Evolutionary conservation across 768 basidiomycete species (phyloP), one percentile per base, ranked within the genome.

Genomic region (Fomitopsis serialis): DNA sequence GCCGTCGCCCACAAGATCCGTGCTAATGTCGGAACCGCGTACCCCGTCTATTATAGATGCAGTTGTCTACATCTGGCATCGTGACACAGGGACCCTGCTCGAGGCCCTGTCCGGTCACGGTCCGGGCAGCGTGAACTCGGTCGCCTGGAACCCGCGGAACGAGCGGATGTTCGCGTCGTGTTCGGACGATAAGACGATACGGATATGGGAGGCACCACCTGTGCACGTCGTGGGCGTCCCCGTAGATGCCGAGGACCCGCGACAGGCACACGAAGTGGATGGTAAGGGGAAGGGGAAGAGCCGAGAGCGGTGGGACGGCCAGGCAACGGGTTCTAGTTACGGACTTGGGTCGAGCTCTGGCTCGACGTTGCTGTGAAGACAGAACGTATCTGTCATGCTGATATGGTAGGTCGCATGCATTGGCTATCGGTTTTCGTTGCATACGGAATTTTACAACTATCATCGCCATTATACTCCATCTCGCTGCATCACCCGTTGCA

Each of bases 41-140:
- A 3, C n/a, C 24, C 37, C 46, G 42, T 43, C 29, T 34, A 15
- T 36, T 12, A 23, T 36, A 98, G 97, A 99, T 70, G 83, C 87
- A 42, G 89, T 89, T 57, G 87, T 98, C 43, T 97, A 98, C 72
- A 81, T 98, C 34, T 99, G 96, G 95, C 91, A 98, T 67, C 82
- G 89, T 44, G 87, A 92, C 61, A 87, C 87, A 10, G 89, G 87
- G 2, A 73, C 78, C 2, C 76, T 95, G 42, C 76, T 98, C n/a
- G 92, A 97, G 67, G 78, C 85, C n/a, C 78, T 99, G 2, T 68
- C 80, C 2, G 97, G 97, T 0, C 96, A 98, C 62, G 85, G 83
- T n/a, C 73, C 74, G 53, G 94, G 93, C 37, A 89, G 87, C 57
- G 95, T 99, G 56, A 99, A 98, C 67, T 86, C 89, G 13, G 95